phyloP scores from a whole-genome alignment of 495 filamentous ascomycete species.

The Glutinoglossum americanum region DNA sequence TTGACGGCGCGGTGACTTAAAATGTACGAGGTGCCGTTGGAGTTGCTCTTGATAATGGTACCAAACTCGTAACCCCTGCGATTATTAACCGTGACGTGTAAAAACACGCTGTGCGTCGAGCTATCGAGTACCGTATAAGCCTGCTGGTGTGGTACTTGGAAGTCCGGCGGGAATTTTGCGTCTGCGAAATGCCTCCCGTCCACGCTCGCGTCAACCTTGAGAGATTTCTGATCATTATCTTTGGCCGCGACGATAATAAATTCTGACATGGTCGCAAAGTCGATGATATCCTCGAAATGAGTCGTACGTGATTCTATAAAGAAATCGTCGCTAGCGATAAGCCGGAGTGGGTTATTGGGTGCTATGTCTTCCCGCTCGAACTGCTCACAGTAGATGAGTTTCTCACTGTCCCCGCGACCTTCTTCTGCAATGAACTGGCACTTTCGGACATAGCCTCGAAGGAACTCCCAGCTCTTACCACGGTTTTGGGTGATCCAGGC shows the following conservation, averaged over 20 bases:
- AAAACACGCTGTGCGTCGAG: slow-evolving; percentile 75
- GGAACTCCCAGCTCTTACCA: slow-evolving; percentile 50
- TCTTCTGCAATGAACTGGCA: slow-evolving; percentile 65
- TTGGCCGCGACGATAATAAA: slow-evolving; percentile 79
- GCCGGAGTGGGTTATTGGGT: slow-evolving; percentile 27
- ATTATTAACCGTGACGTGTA: slow-evolving; percentile 63
- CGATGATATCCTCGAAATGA: slow-evolving; percentile 45
- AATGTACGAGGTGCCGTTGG: slow-evolving; percentile 88
- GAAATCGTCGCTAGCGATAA: slow-evolving; percentile 54
- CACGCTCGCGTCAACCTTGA: slow-evolving; percentile 62
- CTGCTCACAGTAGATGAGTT: slow-evolving; percentile 67
- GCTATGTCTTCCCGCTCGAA: slow-evolving; percentile 38
- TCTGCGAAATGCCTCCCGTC: slow-evolving; percentile 66
- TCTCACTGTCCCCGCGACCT: slow-evolving; percentile 29
- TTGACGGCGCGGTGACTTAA: slow-evolving; percentile 60
- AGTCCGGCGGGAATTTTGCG: slow-evolving; percentile 64
- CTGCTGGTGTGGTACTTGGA: slow-evolving; percentile 50
- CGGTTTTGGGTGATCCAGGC: slow-evolving; percentile 53
- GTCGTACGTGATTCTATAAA: slow-evolving; percentile 36
- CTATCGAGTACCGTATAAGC: slow-evolving; percentile 87
- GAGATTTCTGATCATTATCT: slow-evolving; percentile 37
- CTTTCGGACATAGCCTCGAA: slow-evolving; percentile 43
- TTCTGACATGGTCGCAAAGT: slow-evolving; percentile 82
- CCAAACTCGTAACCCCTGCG: slow-evolving; percentile 43
- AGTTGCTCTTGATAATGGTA: slow-evolving; percentile 91